Conservation (phyloP, 768 basidiomycete species). For the Lentinula aciculospora region DNA sequence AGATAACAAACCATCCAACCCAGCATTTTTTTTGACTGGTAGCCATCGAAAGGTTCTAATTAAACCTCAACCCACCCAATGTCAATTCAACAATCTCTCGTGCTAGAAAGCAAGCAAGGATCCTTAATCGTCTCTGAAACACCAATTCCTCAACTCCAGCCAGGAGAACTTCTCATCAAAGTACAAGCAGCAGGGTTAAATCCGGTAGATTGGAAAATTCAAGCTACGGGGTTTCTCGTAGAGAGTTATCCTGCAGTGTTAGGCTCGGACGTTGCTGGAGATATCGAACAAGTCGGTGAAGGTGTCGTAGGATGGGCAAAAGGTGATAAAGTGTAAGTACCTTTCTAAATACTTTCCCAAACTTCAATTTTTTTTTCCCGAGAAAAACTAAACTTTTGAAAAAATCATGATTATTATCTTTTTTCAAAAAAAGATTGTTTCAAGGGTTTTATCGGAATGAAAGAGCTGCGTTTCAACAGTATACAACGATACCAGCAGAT, state of each 20-base stretch:
- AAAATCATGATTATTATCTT: too few species aligned
- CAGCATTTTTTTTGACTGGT: too few species aligned
- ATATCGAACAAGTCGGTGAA: constrained; percentile 27
- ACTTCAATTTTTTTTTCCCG: neutral
- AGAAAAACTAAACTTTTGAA: too few species aligned
- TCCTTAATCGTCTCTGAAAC: neutral
- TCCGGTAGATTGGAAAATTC: constrained; percentile 29
- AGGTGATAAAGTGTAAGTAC: constrained; percentile 26
- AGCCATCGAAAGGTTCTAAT: too few species aligned
- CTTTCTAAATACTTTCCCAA: neutral
- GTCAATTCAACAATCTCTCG: neutral
- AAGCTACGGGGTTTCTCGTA: constrained; percentile 15
- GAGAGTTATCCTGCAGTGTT: constrained; percentile 20
- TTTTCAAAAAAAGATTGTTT: constrained; percentile 10
- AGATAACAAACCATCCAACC: too few species aligned
- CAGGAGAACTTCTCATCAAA: constrained; percentile 25
- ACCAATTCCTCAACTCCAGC: constrained; percentile 16
- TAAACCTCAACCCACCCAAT: too few species aligned
- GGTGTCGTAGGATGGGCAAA: constrained; percentile 24
- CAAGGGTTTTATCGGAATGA: constrained; percentile 10
- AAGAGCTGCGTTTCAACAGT: constrained; percentile 17
- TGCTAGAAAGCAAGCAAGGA: neutral
- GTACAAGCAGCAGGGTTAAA: constrained; percentile 22
- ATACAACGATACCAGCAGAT: constrained; percentile 15
- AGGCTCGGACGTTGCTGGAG: constrained; percentile 25